Evolutionary conservation across 2,329 filamentous ascomycete species (phyloP).

Genomic region (Dothideomycetidae sp.): DNA sequence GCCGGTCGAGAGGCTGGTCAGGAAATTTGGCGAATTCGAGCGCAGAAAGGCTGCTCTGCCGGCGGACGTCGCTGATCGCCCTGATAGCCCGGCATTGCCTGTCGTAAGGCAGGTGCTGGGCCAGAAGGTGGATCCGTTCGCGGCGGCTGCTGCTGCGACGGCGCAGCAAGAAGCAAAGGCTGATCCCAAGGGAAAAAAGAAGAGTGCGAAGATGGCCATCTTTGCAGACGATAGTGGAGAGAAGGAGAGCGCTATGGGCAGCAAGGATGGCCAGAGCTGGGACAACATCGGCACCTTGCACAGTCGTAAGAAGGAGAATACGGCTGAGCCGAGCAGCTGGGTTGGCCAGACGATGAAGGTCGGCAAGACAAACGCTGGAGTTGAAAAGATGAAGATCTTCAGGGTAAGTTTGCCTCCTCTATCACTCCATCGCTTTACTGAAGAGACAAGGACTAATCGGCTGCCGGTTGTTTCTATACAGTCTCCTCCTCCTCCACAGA

Average conservation of each 20-base stretch:
- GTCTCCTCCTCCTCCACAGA: slow-evolving; percentile 10
- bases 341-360: slow-evolving; percentile 79
- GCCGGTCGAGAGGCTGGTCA: slow-evolving; percentile 62
- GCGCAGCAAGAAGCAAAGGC: slow-evolving; percentile 51
- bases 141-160: slow-evolving; percentile 34
- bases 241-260: slow-evolving; percentile 29
- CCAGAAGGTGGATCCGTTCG: slow-evolving; percentile 75
- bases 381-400: slow-evolving; percentile 80
- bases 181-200: slow-evolving; percentile 40
- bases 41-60: slow-evolving; percentile 56
- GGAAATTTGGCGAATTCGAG: slow-evolving; percentile 90
- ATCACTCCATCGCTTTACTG: slow-evolving; percentile 14
- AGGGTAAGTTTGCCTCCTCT: slow-evolving; percentile 55
- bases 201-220: slow-evolving; percentile 72
- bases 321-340: slow-evolving; percentile 76
- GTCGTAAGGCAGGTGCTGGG: slow-evolving; percentile 69
- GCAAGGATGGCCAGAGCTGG: slow-evolving; percentile 51
- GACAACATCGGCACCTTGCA: slow-evolving; percentile 76
- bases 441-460: slow-evolving; percentile 9
- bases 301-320: slow-evolving; percentile 90
- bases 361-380: slow-evolving; percentile 63
- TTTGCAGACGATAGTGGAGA: slow-evolving; percentile 53
- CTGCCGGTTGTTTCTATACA: slow-evolving; percentile 9
- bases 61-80: slow-evolving; percentile 43
- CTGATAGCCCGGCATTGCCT: slow-evolving; percentile 76